phyloP scores from a whole-genome alignment of 371 early-diverging fungal species.

The Apophysomyces trapeziformis region DNA sequence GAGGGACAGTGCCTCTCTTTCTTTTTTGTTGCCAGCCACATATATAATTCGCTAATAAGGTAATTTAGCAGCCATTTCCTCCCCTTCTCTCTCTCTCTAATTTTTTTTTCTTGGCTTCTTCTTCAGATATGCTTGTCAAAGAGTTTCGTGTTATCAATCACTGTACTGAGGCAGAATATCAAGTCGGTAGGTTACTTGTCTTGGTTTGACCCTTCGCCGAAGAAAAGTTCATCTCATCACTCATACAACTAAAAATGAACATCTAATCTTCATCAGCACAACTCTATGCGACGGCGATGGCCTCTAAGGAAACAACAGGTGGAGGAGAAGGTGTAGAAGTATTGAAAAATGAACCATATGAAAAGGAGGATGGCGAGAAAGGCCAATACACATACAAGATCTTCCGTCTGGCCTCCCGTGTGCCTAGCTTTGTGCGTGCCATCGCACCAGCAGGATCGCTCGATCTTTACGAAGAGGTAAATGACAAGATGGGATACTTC shows the following conservation, averaged over 20 bases:
- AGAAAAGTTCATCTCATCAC: neutral
- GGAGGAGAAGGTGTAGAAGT: slow-evolving; percentile 79
- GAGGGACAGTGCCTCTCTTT: neutral
- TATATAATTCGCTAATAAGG: slow-evolving; percentile 1
- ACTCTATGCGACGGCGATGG: slow-evolving; percentile 71
- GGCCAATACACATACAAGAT: slow-evolving; percentile 81
- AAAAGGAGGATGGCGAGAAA: slow-evolving; percentile 59
- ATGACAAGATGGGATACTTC: neutral
- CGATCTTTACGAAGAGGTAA: slow-evolving; percentile 65
- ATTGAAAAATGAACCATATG: slow-evolving; percentile 71
- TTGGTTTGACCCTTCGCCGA: too few relatives aligned
- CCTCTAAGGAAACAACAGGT: slow-evolving; percentile 71
- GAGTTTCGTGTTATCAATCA: slow-evolving; percentile 75
- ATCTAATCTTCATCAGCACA: slow-evolving; percentile 54
- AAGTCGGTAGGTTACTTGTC: slow-evolving; percentile 36
- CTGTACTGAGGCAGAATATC: slow-evolving; percentile 71
- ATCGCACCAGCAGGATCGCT: slow-evolving; percentile 67
- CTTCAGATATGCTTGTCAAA: slow-evolving; percentile 59
- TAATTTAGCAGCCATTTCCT: slow-evolving; percentile 8
- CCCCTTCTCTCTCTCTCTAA: slow-evolving; percentile 18
- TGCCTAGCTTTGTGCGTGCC: slow-evolving; percentile 57
- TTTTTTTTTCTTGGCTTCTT: neutral
- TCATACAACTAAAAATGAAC: neutral
- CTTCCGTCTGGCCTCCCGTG: slow-evolving; percentile 60
- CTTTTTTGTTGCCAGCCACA: neutral